A percentile compares a stretch with the other conserved stretches of the same genome.
phyloP scores from a whole-genome alignment of 2,329 filamentous ascomycete species.

The Penicillium rolfsii region DNA sequence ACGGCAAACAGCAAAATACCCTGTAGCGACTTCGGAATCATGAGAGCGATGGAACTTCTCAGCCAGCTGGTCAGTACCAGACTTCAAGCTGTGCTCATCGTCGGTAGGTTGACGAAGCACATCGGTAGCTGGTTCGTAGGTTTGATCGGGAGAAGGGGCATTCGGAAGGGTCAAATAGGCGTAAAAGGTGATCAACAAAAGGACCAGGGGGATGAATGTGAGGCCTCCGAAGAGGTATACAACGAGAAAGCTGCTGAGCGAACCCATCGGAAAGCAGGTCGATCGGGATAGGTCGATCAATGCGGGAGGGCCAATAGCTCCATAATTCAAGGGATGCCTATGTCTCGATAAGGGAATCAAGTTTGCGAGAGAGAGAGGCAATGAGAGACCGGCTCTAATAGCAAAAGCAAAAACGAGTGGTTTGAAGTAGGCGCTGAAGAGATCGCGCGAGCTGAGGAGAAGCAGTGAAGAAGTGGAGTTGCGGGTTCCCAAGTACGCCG shows the following conservation, averaged over 20 bases:
- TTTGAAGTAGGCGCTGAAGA: background rate
- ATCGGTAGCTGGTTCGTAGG: conserved; percentile 44
- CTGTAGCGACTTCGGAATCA: conserved; percentile 78
- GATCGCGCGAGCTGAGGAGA: conserved; percentile 10
- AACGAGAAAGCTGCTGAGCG: conserved; percentile 63
- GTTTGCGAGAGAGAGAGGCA: background rate
- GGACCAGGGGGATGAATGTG: conserved; percentile 78
- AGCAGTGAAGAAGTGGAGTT: conserved; percentile 25
- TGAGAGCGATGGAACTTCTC: conserved; percentile 65
- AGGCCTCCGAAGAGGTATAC: conserved; percentile 84
- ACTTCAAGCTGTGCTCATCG: conserved; percentile 66
- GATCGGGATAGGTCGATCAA: conserved; percentile 43
- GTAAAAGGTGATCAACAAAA: conserved; percentile 65
- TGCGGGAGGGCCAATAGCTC: conserved; percentile 37
- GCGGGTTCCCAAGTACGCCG: conserved; percentile 18
- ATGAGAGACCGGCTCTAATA: conserved; percentile 26
- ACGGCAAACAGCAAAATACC: conserved; percentile 92
- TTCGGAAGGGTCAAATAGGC: conserved; percentile 69
- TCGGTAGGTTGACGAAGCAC: conserved; percentile 60
- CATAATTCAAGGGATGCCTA: conserved; percentile 31
- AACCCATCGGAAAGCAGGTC: conserved; percentile 46
- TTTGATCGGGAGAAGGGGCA: conserved; percentile 30
- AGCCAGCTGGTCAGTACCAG: conserved; percentile 60
- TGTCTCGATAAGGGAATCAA: conserved; percentile 5
- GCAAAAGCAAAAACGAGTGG: conserved; percentile 13